Base-by-base conservation (phyloP, 2,329 filamentous ascomycete genomes). In the Alternaria infectoria region DNA sequence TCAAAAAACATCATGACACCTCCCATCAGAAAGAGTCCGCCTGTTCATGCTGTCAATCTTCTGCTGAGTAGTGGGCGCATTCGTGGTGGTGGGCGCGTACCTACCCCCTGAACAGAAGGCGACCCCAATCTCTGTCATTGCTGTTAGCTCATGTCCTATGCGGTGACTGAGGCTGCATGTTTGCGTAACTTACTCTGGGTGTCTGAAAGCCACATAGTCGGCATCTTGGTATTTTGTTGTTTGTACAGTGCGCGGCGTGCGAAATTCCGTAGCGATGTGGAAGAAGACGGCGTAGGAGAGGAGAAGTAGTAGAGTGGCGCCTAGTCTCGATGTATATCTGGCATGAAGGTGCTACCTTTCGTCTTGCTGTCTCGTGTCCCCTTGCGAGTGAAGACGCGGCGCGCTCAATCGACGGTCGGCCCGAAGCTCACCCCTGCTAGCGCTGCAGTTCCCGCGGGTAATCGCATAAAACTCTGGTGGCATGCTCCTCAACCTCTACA, bases 1-100 rank as follows among this genome's bases (percentile, higher is more conserved):
- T 99, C 96, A 84, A 99, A 99, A 85, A 99, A 98, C 82, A 99
- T 88, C 82, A 99, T 87, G 10, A 99, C 93, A 65, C 96, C 96
- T 77, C 93, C 92, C 78, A 97, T 88, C 61, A 99, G 88, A 86
- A 99, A 99, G 85, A 98, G 90, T 70, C 92, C 93, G 81, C 95
- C 95, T 97, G 79, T 45, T 66, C 45, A 59, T 59, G 25, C 30
- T 44, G 59, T 63, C 59, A 65, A 61, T 56, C 52, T 30, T 28
- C 13, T 15, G 51, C 36, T 55, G 54, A 36, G 45, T 49, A 47
- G 36, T 70, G 70, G 74, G 60, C 66, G 64, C 58, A 62, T 64
- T 52, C 45, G 59, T 47, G 15, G 58, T 55, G 28, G 32, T 32
- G 56, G 64, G 67, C 63, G 70, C 70, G 73, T 81, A 91, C 92